Conservation (phyloP, 768 basidiomycete genomes). For the Serendipita vermifera region DNA sequence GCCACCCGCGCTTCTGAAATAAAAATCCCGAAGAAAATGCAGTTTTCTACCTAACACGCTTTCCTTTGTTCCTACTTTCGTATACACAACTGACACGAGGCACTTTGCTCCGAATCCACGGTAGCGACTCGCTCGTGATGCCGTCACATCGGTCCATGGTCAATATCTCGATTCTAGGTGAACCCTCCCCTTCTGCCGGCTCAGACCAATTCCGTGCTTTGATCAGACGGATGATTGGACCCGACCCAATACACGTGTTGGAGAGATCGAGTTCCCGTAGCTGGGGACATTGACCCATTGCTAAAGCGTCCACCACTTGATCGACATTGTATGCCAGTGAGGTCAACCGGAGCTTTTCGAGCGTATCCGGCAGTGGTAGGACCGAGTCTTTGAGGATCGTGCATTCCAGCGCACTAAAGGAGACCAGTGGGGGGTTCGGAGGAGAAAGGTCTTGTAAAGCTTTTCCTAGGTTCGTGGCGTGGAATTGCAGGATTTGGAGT, state of each 20-base stretch:
- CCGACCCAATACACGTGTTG: neutral
- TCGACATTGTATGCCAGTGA: neutral
- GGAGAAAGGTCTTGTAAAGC: neutral
- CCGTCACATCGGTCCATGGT: neutral
- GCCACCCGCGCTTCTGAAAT: no score
- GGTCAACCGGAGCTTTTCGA: neutral
- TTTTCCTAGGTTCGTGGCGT: neutral
- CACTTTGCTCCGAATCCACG: neutral
- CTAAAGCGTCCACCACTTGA: neutral
- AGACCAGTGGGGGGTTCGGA: neutral
- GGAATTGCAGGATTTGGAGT: neutral
- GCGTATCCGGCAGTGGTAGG: neutral
- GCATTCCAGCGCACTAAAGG: neutral
- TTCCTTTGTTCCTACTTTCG: no score
- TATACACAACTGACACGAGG: neutral
- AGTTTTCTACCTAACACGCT: no score
- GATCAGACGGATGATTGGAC: neutral
- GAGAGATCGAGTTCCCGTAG: neutral
- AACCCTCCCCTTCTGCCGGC: neutral
- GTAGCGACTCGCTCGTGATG: neutral
- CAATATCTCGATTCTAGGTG: neutral
- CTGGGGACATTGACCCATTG: neutral
- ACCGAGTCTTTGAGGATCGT: no score
- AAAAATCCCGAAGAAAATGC: no score
- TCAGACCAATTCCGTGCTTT: neutral